Conservation (phyloP, 768 basidiomycete genomes). For the Mycena venus region DNA sequence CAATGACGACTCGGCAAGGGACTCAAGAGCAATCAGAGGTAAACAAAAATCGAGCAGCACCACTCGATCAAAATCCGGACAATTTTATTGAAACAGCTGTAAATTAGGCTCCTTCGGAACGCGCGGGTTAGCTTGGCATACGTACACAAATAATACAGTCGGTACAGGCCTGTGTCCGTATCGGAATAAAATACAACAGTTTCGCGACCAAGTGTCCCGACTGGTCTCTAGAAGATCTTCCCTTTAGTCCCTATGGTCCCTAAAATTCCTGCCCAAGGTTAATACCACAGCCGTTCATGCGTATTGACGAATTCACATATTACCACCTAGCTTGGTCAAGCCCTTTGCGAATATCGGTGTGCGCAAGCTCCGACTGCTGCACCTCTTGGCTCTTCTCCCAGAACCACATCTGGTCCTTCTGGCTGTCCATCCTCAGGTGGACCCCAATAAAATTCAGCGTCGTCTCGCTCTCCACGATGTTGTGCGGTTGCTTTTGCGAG, state of each 20-base stretch:
- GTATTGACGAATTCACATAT: conserved; percentile 31
- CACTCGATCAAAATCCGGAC: too few species aligned
- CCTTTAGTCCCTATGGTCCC: too few species aligned
- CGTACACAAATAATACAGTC: too few species aligned
- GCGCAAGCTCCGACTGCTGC: conserved; percentile 67
- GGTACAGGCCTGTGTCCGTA: too few species aligned
- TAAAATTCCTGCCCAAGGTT: conserved; percentile 1
- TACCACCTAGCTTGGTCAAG: conserved; percentile 78
- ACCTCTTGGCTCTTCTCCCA: conserved; percentile 73
- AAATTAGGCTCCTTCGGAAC: too few species aligned
- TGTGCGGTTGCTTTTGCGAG: conserved; percentile 67
- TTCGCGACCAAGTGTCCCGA: conserved; percentile 19
- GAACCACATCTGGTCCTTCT: conserved; percentile 64
- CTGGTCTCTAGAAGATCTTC: too few species aligned
- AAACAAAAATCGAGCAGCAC: too few species aligned
- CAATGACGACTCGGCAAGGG: too few species aligned
- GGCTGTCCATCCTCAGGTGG: conserved; percentile 56
- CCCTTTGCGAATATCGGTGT: conserved; percentile 77
- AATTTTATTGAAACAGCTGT: too few species aligned
- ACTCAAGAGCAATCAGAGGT: too few species aligned
- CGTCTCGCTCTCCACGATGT: conserved; percentile 59
- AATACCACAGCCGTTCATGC: conserved; percentile 8
- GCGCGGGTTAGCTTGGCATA: too few species aligned
- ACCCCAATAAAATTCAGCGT: conserved; percentile 62
- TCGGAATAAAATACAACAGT: conserved; percentile 21